phyloP scores from a whole-genome alignment of 352 stramenopile species.

The Globisporangium okanoganense region DNA sequence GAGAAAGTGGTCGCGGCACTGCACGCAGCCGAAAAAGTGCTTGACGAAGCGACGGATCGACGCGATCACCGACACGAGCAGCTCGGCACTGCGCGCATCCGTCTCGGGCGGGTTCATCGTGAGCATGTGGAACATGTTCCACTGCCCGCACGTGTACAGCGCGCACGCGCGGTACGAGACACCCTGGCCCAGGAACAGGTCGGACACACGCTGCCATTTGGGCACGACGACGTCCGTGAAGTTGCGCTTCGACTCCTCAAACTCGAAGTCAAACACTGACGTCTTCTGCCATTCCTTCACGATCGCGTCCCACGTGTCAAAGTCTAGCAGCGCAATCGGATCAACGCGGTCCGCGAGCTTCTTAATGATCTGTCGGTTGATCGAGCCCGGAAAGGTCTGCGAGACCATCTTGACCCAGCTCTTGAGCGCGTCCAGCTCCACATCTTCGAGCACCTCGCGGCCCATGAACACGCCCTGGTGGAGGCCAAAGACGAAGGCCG shows the following conservation, averaged over 20 bases:
- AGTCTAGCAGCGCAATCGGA: constrained; percentile 57
- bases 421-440: constrained; percentile 74
- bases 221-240: constrained; percentile 41
- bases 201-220: constrained; percentile 62
- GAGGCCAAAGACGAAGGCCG: constrained; percentile 77
- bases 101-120: constrained; percentile 61
- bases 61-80: constrained; percentile 65
- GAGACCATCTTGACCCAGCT: constrained; percentile 72
- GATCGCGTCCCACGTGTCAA: constrained; percentile 64
- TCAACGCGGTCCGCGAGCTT: constrained; percentile 45
- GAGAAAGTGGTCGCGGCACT: constrained; percentile 79
- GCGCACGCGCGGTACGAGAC: constrained; percentile 66
- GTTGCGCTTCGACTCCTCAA: constrained; percentile 49
- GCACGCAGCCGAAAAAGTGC: constrained; percentile 80
- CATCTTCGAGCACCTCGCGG: constrained; percentile 68
- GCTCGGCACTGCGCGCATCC: constrained; percentile 32
- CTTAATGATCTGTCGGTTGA: constrained; percentile 66
- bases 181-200: constrained; percentile 64
- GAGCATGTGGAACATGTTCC: constrained; percentile 88
- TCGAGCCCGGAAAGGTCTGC: constrained; percentile 64
- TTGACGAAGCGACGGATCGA: constrained; percentile 82
- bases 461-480: constrained; percentile 77
- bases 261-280: constrained; percentile 48
- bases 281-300: constrained; percentile 56
- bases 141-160: constrained; percentile 81